Percentiles rank a stretch among this genome's conserved stretches.
Conservation (phyloP, 352 stramenopile genomes). For the Phytophthora megakarya region DNA sequence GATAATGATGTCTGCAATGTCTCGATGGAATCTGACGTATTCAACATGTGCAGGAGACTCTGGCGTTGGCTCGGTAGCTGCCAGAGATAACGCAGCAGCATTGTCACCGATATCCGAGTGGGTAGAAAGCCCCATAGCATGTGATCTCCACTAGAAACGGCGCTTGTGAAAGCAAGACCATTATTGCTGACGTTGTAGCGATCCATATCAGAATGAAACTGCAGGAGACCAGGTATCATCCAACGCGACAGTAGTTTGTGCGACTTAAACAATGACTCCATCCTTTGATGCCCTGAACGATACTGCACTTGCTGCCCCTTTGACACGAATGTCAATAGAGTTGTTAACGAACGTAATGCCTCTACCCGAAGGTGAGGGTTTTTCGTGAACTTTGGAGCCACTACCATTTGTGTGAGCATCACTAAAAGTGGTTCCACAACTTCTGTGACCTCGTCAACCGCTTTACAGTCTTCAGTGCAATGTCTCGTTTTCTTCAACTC, state of each 20-base stretch:
- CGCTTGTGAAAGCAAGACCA: conserved; percentile 66
- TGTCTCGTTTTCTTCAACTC: conserved; percentile 24
- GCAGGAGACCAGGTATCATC: conserved; percentile 51
- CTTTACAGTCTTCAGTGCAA: conserved; percentile 1
- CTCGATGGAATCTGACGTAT: conserved; percentile 22
- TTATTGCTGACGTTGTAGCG: conserved; percentile 73
- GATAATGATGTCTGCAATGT: conserved; percentile 18
- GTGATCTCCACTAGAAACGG: conserved; percentile 64
- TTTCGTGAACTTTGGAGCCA: conserved; percentile 58
- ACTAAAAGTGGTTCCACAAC: conserved; percentile 65
- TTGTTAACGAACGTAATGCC: conserved; percentile 56
- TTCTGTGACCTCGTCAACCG: conserved; percentile 31
- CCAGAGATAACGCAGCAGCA: conserved; percentile 74
- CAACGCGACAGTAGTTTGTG: conserved; percentile 46
- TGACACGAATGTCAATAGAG: conserved; percentile 64
- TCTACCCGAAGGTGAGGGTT: conserved; percentile 76
- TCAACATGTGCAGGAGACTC: conserved; percentile 37
- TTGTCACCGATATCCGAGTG: conserved; percentile 57
- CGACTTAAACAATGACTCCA: conserved; percentile 48
- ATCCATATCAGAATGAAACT: conserved; percentile 80
- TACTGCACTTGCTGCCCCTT: conserved; percentile 47
- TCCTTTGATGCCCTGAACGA: conserved; percentile 26
- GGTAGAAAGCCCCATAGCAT: conserved; percentile 76
- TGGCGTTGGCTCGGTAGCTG: conserved; percentile 53
- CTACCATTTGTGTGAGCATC: conserved; percentile 65